Percentiles rank a stretch among this genome's conserved stretches.
phyloP scores from a whole-genome alignment of 306 rosid species.

The Vigna hirtella region DNA sequence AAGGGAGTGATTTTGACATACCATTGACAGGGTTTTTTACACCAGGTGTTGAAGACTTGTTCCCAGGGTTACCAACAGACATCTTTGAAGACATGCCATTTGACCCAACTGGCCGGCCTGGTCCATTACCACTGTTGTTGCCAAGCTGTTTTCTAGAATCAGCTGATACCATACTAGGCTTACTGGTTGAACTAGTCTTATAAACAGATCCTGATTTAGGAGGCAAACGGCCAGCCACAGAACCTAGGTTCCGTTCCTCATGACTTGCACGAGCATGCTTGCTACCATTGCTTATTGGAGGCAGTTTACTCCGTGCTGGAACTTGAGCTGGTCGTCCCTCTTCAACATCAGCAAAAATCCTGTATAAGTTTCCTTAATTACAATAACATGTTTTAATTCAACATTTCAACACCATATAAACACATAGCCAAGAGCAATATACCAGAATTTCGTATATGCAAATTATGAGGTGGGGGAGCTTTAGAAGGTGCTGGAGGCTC shows the following conservation, averaged over 20 bases:
- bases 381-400: conserved; percentile 54
- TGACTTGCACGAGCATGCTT: conserved; percentile 48
- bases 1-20: conserved; percentile 50
- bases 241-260: conserved; percentile 53
- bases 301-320: conserved; percentile 54
- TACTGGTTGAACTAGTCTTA: conserved; percentile 55
- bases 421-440: conserved; percentile 41
- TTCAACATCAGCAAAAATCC: conserved; percentile 71
- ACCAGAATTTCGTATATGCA: conserved; percentile 60
- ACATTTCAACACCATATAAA: conserved; percentile 35
- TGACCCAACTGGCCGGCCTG: conserved; percentile 68
- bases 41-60: conserved; percentile 54
- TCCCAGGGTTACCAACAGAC: conserved; percentile 49
- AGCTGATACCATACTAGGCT: conserved; percentile 45
- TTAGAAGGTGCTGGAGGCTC: conserved; percentile 72
- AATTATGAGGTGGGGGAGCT: conserved; percentile 51
- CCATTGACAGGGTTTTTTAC: conserved; percentile 50
- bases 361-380: conserved; percentile 63
- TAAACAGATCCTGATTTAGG: conserved; percentile 52
- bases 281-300: conserved; percentile 48
- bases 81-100: conserved; percentile 58
- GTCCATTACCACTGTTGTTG: conserved; percentile 62
- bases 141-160: conserved; percentile 68
- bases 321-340: conserved; percentile 65
- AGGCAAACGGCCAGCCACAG: conserved; percentile 53